Base-by-base conservation (phyloP, 768 basidiomycete species). In the Xanthoconium purpureum region DNA sequence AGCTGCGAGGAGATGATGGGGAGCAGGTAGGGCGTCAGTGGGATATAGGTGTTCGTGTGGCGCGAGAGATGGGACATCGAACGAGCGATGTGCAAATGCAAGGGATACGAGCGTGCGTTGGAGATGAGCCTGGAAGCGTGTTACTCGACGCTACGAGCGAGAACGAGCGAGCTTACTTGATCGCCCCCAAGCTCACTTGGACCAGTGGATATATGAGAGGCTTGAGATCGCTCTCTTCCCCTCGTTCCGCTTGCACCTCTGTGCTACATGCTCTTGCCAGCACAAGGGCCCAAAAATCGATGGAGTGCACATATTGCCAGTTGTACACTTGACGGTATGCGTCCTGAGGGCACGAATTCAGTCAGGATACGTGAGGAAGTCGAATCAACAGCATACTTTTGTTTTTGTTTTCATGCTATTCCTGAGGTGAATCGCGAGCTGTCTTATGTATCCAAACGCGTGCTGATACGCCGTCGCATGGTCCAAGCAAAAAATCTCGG, bases 241-340 rank as follows among this genome's bases (percentile, higher is more conserved):
- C 77, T 32, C 77, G 76, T 52, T 79, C 80, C 14, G 71, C 67
- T 56, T 84, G 78, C 3, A 77, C 74, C 63, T 85, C 76, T 30
- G 76, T 74, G 65, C 87, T 84, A 65, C 91, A 95, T 15, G 92
- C 88, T 43, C 87, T 79, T 20, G 87, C 88, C 11, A 99, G 80
- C 11, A 98, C 93, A 40, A 91, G 79, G 39, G 84, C 82, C 97
- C 97, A 99, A 66, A 98, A 98, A 76, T 99, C 97, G 61, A 99
- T 77, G 56, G 86, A 91, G 70, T 99, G 97, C 3, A 88, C 89
- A 62, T 88, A 98, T 74, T 98, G 97, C 97, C 97, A 99, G 74
- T 98, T 99, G 74, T 99, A 97, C 20, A 99, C 96, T 64, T 89
- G 87, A 71, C 88, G 88, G 75, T 89, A 95, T 10, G 92, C 86